Conservation (phyloP, 768 basidiomycete species). For the Rhizopogon sp. region DNA sequence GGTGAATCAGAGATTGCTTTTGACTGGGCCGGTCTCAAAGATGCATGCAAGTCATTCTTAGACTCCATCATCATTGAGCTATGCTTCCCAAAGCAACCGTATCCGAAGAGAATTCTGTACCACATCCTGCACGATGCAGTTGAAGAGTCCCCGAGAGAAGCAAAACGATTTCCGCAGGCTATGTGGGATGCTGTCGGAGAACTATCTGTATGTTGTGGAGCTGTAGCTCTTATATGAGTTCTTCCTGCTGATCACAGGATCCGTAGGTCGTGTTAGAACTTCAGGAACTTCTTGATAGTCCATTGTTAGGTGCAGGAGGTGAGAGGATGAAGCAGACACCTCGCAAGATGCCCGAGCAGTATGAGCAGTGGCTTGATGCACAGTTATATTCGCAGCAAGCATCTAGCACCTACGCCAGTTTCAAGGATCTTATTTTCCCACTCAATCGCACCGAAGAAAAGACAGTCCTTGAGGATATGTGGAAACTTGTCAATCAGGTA, state of each 20-base stretch:
- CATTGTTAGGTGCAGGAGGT: conserved; percentile 53
- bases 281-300: conserved; percentile 57
- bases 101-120: conserved; percentile 62
- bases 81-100: conserved; percentile 65
- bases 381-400: conserved; percentile 58
- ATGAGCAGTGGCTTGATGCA: conserved; percentile 66
- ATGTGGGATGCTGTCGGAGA: conserved; percentile 83
- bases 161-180: conserved; percentile 70
- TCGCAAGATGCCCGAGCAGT: conserved; percentile 54
- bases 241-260: not conserved
- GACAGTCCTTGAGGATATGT: conserved; percentile 52
- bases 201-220: conserved; percentile 48
- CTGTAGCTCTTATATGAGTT: not conserved
- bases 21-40: conserved; percentile 56
- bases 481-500: conserved; percentile 60
- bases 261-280: conserved; percentile 59
- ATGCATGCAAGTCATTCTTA: conserved; percentile 69
- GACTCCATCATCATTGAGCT: conserved; percentile 83
- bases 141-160: conserved; percentile 68
- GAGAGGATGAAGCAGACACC: conserved; percentile 45
- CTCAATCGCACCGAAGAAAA: conserved; percentile 49
- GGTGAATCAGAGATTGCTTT: conserved; percentile 56
- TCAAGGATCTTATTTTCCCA: conserved; percentile 55
- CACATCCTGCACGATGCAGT: conserved; percentile 66
- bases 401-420: conserved; percentile 42